These are phyloP conservation scores for Chaetoscypha palmicola DNA, from an alignment of 2,329 filamentous ascomycete species.

Conservation along the genomic window DNA sequence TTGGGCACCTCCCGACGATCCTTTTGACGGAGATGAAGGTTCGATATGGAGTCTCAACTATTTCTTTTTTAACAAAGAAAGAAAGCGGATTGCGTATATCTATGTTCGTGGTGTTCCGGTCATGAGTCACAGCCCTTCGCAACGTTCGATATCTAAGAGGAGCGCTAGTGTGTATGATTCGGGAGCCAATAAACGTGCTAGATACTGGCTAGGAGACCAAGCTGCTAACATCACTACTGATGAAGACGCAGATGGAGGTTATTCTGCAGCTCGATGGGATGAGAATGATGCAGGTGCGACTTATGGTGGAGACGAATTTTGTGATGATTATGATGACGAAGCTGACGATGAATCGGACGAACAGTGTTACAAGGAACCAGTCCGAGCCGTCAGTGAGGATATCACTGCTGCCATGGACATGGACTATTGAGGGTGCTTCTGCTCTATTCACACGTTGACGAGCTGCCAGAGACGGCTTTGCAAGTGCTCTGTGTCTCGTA, in stretches of 20 bases:
- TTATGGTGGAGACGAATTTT: constrained; percentile 41
- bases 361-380: constrained; percentile 38
- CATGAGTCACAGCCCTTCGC: constrained; percentile 55
- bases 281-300: constrained; percentile 45
- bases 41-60: constrained; percentile 94
- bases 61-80: constrained; percentile 92
- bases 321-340: constrained; percentile 30
- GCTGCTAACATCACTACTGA: constrained; percentile 38
- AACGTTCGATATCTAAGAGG: constrained; percentile 31
- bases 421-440: constrained; percentile 13
- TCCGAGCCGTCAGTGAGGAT: constrained; percentile 56
- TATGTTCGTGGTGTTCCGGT: constrained; percentile 85
- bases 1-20: constrained; percentile 83
- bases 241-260: constrained; percentile 37
- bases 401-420: constrained; percentile 58
- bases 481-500: no score
- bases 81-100: constrained; percentile 89
- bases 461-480: no score
- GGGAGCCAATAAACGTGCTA: constrained; percentile 71
- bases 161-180: constrained; percentile 32
- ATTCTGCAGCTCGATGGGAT: constrained; percentile 35
- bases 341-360: constrained; percentile 31
- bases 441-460: no score
- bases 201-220: constrained; percentile 77
- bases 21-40: constrained; percentile 85